Conservation (phyloP, 1,284 basidiomycete genomes). For the Boletus smithii region DNA sequence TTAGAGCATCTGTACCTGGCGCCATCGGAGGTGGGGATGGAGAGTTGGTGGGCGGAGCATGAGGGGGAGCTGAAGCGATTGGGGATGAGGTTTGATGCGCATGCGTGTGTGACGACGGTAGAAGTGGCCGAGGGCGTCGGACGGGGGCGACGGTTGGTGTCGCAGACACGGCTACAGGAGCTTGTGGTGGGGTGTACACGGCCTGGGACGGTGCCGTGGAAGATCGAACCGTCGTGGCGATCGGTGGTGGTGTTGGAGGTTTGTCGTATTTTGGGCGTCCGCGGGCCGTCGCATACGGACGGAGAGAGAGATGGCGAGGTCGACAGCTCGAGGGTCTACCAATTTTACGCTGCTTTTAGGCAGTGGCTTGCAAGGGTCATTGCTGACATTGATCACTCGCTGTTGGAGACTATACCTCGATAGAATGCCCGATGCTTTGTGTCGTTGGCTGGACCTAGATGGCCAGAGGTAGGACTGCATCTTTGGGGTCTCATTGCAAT, state of each 20-base stretch:
- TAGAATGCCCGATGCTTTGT: too few relatives aligned
- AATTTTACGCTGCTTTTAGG: not conserved
- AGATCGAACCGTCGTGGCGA: not conserved
- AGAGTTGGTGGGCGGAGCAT: constrained; percentile 2
- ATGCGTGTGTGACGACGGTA: constrained; percentile 5
- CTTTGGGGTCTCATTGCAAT: too few relatives aligned
- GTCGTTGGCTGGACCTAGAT: not conserved
- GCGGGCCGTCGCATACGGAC: too few relatives aligned
- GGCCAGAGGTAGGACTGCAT: too few relatives aligned
- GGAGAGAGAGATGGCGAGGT: not conserved
- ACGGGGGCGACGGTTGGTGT: not conserved
- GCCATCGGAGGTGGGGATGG: not conserved
- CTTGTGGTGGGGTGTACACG: not conserved
- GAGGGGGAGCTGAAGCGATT: not conserved
- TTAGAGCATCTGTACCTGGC: not conserved
- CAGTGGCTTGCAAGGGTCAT: not conserved
- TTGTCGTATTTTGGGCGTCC: not conserved
- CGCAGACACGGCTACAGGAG: not conserved
- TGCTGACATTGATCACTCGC: not conserved
- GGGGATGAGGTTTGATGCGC: not conserved
- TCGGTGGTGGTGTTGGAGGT: not conserved
- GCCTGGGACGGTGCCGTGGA: not conserved
- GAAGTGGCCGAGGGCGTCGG: not conserved
- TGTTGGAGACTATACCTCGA: too few relatives aligned
- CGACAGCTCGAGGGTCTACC: not conserved